These are phyloP conservation scores for Ophiostoma perfectum DNA, from an alignment of 2,329 filamentous ascomycete genomes.

Conservation along the genomic window DNA sequence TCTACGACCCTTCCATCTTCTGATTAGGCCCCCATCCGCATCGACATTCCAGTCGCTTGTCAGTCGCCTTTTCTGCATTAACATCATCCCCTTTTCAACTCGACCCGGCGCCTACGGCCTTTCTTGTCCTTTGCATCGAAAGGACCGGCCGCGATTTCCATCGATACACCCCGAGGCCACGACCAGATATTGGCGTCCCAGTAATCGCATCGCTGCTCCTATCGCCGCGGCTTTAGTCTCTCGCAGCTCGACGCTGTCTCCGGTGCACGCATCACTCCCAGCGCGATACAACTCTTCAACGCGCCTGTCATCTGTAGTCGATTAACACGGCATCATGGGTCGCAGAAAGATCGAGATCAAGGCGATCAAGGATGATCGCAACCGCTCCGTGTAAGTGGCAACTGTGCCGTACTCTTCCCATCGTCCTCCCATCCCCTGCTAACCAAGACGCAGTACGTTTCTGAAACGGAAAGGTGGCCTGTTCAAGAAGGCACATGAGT, in stretches of 20 bases:
- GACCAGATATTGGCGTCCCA: not conserved
- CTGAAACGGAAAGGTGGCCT: constrained; percentile 97
- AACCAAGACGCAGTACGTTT: constrained; percentile 67
- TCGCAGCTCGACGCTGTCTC: constrained; percentile 9
- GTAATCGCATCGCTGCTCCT: not conserved
- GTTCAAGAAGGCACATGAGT: constrained; percentile 99
- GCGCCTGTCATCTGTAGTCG: not conserved
- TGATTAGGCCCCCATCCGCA: not conserved
- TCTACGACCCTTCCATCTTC: constrained; percentile 11
- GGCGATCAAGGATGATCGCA: constrained; percentile 97
- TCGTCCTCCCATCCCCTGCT: not conserved
- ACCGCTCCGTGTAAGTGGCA: constrained; percentile 81
- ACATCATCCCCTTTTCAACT: not conserved
- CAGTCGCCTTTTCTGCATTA: constrained; percentile 11
- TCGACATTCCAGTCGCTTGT: constrained; percentile 11
- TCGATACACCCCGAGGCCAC: not conserved
- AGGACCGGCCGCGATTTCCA: not conserved
- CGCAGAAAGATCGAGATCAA: constrained; percentile 99
- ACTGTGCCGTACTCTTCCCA: not conserved
- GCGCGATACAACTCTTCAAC: not conserved
- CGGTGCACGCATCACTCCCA: not conserved
- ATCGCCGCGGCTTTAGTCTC: not conserved
- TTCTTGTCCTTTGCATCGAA: not conserved
- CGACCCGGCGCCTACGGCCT: not conserved
- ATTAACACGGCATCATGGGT: constrained; percentile 62